Base-by-base conservation (phyloP, 768 basidiomycete genomes). In the Pulveroboletus sp. region DNA sequence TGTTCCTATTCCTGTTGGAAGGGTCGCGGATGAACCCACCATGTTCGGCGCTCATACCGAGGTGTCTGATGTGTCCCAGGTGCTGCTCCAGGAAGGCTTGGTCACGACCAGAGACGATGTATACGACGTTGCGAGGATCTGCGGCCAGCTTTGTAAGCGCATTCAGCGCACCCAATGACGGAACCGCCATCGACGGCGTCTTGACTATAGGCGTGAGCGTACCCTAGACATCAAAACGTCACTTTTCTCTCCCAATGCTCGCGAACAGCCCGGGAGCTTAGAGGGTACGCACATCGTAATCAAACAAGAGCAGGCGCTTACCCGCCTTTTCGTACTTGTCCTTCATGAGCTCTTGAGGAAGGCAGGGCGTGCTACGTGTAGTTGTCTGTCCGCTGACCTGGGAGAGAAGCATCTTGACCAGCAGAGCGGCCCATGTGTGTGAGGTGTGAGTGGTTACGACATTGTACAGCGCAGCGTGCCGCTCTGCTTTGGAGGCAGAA, bases 141-240 rank as follows among this genome's bases (percentile, higher is more conserved):
- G 73, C 71, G 1, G 86, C 72, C 32, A 99, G 79, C 50, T 74
- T 73, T 46, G 78, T 69, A 50, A 99, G 84, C 0, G 89, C 89
- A 45, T 76, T 72, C 38, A 94, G 78, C 4, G 94, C 85, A 17
- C 77, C 74, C 6, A 77, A 67, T 1, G 91, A 86, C 0, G 95
- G 95, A 2, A 83, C 70, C 3, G 95, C 95, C 74, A 87, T 86
- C 43, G 86, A 82, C 0, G 95, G 95, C 14, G 81, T 82, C 73
- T 93, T 95, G 67, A 99, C 95, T 69, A 99, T 97, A 2, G 95
- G 95, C 2, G 95, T 85, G 53, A 99, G 83, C 0, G 95, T 99
- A 6, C 95, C 95, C 89, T 95, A 43, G 24, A 32, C 6, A 31
- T 9, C 32, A 41, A 21, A 36, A 18, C 18, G 6, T 27, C 30